phyloP scores from a whole-genome alignment of 495 filamentous ascomycete genomes.

The Haplographium delicatum region DNA sequence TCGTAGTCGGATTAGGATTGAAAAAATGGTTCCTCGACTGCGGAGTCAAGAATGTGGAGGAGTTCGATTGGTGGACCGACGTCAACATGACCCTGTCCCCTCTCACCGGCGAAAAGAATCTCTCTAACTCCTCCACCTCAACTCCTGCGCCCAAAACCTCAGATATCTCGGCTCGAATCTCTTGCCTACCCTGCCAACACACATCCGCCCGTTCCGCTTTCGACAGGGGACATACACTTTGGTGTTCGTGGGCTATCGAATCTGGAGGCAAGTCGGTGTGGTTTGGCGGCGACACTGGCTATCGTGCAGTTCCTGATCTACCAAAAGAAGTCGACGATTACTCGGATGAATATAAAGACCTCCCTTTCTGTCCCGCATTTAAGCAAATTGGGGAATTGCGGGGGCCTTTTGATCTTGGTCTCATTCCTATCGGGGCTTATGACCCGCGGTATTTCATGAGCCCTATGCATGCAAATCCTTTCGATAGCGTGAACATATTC shows the following conservation, averaged over 20 bases:
- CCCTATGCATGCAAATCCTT: constrained; percentile 82
- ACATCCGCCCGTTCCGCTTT: constrained; percentile 60
- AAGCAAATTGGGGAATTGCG: constrained; percentile 74
- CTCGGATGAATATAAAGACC: constrained; percentile 54
- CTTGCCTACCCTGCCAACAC: constrained; percentile 85
- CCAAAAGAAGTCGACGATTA: constrained; percentile 65
- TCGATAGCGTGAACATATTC: constrained; percentile 88
- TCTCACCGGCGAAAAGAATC: constrained; percentile 27
- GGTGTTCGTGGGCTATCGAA: constrained; percentile 79
- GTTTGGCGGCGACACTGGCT: constrained; percentile 78
- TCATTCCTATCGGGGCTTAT: constrained; percentile 96
- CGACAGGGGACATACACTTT: constrained; percentile 69
- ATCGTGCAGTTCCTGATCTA: constrained; percentile 73
- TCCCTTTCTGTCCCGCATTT: constrained; percentile 83
- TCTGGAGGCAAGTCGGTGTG: constrained; percentile 70
- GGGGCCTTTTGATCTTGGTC: constrained; percentile 85
- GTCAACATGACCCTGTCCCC: constrained; percentile 62
- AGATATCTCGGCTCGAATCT: constrained; percentile 67
- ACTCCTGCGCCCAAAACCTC: constrained; percentile 11
- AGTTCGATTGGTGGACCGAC: constrained; percentile 96
- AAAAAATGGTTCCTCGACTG: constrained; percentile 71
- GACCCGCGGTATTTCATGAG: constrained; percentile 70
- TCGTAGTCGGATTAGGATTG: constrained; percentile 85
- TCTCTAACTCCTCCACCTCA: constrained; percentile 21
- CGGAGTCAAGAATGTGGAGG: constrained; percentile 72